Base-by-base conservation (phyloP, 78 protist species). In the Isochrysis galbana region DNA sequence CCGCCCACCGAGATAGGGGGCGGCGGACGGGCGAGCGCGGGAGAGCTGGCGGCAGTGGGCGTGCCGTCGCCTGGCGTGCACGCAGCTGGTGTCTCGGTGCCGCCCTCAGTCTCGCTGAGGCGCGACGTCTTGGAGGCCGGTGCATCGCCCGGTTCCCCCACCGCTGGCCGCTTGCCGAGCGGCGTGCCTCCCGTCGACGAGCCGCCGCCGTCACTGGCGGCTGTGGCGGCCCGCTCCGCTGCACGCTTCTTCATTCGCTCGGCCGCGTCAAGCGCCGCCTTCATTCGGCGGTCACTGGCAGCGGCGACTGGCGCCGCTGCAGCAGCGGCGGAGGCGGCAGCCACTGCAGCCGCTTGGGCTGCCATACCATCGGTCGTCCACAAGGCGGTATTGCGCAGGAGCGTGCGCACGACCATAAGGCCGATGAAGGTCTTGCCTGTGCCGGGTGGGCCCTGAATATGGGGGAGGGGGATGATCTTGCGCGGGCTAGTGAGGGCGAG, bases 371-470 rank as follows among this genome's bases (percentile, higher is more conserved):
- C 61, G 7, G 7, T 2, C 32, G 72, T 3, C 72, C 72, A 61
- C 22, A 61, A 2, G 5, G 72, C 11, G 10, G 80, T 41, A 46
- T 77, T 77, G 34, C 47, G 44, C 0, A 77, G 84, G 29, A 77
- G 44, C 22, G 84, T 39, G 84, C 84, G 84, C 46, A 77, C 84
- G 32, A 77, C 84, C 36, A 77, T 4, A 41, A 77, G 84, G 0
- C 84, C 84, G 47, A 91, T 25, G 77, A 29, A 91, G 1, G 87
- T 70, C 89, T 91, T 91, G 48, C 93, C 93, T 38, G 93, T 91
- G 48, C 93, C 93, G 39, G 93, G 93, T 0, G 93, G 93, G 45
- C 93, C 93, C 34, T n/a, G n/a, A n/a, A n/a, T n/a, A n/a, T n/a
- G n/a, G n/a, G n/a, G n/a, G n/a, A n/a, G n/a, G n/a, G n/a, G n/a